Evolutionary conservation across 768 basidiomycete species (phyloP), one percentile per base, ranked within the genome.

Genomic region (Clavaria fumosa): DNA sequence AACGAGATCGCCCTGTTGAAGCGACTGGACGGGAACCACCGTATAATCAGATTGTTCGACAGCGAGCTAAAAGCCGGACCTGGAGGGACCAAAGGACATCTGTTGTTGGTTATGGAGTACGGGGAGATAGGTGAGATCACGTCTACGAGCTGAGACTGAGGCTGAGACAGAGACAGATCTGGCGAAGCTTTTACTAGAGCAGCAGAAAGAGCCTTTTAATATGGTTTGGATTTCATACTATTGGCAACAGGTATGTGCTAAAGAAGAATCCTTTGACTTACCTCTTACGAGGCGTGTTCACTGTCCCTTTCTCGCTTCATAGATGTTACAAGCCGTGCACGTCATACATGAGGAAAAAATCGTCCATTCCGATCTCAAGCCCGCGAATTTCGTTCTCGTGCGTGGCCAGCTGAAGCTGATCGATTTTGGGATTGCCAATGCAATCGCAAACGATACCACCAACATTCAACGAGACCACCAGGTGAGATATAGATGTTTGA

Each of bases 271-370:
- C n/a, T n/a, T 54, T 12, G 4, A 19, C 0, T 22, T 3, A 11
- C 2, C 9, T 11, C 11, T 14, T 32, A 17, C 31, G 10, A 9
- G 30, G 24, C 7, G 14, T 23, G 11, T 4, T 39, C 10, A 23
- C 5, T 12, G 24, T 18, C 27, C 38, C 12, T 26, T 28, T 44
- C 7, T n/a, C 21, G 23, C 31, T 41, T 23, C 36, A 14, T 50
- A 96, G 91, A 99, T 99, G 89, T 62, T 99, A 34, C 79, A 95
- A 65, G 91, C 91, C 1, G 93, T 99, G n/a, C 84, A 95, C 41
- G 80, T 96, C 39, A 93, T 96, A 37, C 93, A 99, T 51, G 85
- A 93, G 45, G 90, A 95, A 60, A 93, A 93, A 59, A 95, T 99
- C 43, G 93, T 99, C 2, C 93, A 99, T 58, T 93, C 91, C 14